These are phyloP conservation scores for Erysimum cheiranthoides DNA, from an alignment of 345 rosid genomes.

Conservation along the genomic window DNA sequence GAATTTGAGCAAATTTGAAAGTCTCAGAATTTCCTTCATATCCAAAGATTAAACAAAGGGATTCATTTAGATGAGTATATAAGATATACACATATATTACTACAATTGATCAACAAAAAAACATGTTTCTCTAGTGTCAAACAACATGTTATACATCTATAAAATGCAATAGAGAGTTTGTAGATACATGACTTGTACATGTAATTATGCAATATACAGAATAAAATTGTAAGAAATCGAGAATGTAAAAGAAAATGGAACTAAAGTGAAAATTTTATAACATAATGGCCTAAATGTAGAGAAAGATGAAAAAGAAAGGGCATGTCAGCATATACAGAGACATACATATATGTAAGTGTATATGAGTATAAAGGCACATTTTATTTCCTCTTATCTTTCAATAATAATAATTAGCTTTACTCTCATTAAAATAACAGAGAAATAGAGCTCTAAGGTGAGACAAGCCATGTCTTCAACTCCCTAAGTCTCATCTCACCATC, in stretches of 20 bases:
- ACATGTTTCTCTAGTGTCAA: too few species aligned
- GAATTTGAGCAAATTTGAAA: neutral
- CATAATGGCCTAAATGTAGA: neutral
- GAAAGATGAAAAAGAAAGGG: slow-evolving; percentile 26
- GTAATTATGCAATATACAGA: neutral
- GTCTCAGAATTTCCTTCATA: neutral
- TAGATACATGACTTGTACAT: too few species aligned
- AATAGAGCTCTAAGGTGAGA: slow-evolving; percentile 60
- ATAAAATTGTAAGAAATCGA: neutral
- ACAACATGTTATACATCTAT: too few species aligned
- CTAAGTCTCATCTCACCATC: slow-evolving; percentile 46
- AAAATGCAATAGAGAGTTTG: too few species aligned
- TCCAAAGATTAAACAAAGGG: too few species aligned
- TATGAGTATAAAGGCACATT: slow-evolving; percentile 1
- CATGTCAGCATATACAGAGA: slow-evolving; percentile 10
- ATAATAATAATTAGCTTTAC: slow-evolving; percentile 33
- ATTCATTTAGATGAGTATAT: too few species aligned
- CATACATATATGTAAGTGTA: slow-evolving; percentile 6
- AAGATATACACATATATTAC: too few species aligned
- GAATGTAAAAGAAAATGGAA: neutral
- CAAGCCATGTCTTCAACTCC: slow-evolving; percentile 57
- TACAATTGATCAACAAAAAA: too few species aligned
- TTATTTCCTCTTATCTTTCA: neutral
- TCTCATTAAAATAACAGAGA: slow-evolving; percentile 42
- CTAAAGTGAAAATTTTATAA: neutral